phyloP scores from a whole-genome alignment of 2,329 filamentous ascomycete species.

The Paecilomyces sp. region DNA sequence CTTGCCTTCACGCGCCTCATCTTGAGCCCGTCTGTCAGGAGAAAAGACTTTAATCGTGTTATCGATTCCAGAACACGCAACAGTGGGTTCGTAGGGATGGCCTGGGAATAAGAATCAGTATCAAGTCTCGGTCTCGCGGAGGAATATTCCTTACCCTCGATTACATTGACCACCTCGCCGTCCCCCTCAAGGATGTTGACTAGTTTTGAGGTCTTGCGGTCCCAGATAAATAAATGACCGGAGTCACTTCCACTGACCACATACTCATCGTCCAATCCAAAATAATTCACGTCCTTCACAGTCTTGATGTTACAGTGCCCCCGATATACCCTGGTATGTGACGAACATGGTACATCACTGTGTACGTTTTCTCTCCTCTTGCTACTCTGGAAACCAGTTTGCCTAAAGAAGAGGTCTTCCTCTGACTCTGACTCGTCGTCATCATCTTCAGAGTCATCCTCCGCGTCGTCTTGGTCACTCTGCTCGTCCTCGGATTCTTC shows the following conservation, averaged over 20 bases:
- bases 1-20: constrained; percentile 49
- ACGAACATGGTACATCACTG: constrained; percentile 46
- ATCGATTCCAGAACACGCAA: constrained; percentile 62
- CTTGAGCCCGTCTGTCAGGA: constrained; percentile 50
- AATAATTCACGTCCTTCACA: constrained; percentile 64
- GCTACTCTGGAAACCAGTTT: constrained; percentile 43
- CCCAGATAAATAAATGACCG: constrained; percentile 64
- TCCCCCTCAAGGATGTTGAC: constrained; percentile 61
- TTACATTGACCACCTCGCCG: constrained; percentile 62
- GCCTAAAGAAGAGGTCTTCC: constrained; percentile 37
- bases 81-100: constrained; percentile 60
- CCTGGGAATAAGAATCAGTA: constrained; percentile 29
- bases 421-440: constrained; percentile 20
- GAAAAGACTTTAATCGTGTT: constrained; percentile 64
- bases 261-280: constrained; percentile 60
- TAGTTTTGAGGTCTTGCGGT: constrained; percentile 53
- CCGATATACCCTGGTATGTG: constrained; percentile 51
- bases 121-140: neutral
- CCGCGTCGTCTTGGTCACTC: constrained; percentile 21
- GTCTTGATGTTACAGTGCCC: constrained; percentile 63
- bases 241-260: constrained; percentile 61
- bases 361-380: constrained; percentile 47
- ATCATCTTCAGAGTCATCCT: constrained; percentile 25
- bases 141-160: constrained; percentile 44
- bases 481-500: constrained; percentile 17